Base-by-base conservation (phyloP, 2,329 filamentous ascomycete genomes). In the Stachybotrys echinatus region DNA sequence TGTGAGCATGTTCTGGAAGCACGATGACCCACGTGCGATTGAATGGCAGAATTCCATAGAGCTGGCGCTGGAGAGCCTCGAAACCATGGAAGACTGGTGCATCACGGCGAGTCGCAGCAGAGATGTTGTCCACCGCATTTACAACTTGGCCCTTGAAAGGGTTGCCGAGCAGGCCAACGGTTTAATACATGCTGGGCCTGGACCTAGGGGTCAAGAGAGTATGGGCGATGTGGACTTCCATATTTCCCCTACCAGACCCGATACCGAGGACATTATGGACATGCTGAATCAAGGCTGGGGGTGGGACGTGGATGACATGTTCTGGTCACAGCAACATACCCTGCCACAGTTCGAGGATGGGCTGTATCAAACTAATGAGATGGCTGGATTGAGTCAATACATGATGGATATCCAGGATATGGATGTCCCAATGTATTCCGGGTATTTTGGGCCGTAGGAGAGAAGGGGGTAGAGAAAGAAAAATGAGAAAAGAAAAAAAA, bases 1-100 rank as follows among this genome's bases (percentile, higher is more conserved):
- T 1, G 79, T 92, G 12, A 86, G 81, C 20, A 74, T 92, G 12
- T 89, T 90, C 64, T 86, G 81, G 74, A 84, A 89, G 62, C 74
- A 71, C 67, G 70, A 73, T 51, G 74, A 68, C 59, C 71, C 74
- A 10, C 69, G 69, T 31, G 72, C 77, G 19, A 61, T 69, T 12
- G 72, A 76, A 54, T 83, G 79, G 75, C 75, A 77, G 55, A 72
- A 73, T 55, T 79, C 81, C 62, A 77, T 84, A 47, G 79, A 83
- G 56, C 75, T 75, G 2, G 74, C 81, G 31, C 74, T 84, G 6
- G 75, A 80, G 50, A 75, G 84, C 40, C 77, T 87, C 12, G 81
- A 84, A 38, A 76, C 76, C 5, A 81, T 87, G 75, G 75, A 83
- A 53, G 76, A 81, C 58, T 86, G 81, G 80, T 85, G 81, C 4